Evolutionary conservation across 495 filamentous ascomycete species (phyloP), one percentile per base, ranked within the genome.

Genomic region (Cercophora samala): DNA sequence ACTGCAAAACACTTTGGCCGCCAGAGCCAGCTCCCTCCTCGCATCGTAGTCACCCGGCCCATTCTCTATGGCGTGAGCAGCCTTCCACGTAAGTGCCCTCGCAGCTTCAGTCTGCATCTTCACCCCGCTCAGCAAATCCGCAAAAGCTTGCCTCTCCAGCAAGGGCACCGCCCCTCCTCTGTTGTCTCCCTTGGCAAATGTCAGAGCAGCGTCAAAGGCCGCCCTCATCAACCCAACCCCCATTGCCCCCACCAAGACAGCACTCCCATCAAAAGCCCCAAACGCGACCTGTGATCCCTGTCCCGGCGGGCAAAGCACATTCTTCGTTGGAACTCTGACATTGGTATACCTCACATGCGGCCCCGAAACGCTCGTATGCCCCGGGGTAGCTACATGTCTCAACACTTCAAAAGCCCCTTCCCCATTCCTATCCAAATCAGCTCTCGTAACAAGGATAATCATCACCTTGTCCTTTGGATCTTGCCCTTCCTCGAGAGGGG

Each of bases 71-170:
- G 70, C 76, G 63, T 80, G 65, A 0, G 77, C 72, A 1, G 83
- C 83, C 70, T 85, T 87, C 83, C 83, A 86, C 0, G 79, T 83
- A 64, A 87, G 56, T 6, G 76, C 70, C 58, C 84, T 74, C n/a
- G 78, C 76, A 0, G 85, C 80, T 64, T 87, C 85, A 4, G 78
- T 76, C 68, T 78, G 75, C 75, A 85, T 85, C 75, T 86, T 87
- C 64, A 85, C 76, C 19, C 79, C 77, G 23, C 80, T 82, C 58
- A 87, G 64, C 58, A 84, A 65, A 69, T 86, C 84, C 17, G 83
- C 79, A 18, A 85, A 78, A 18, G 78, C 77, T 70, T 86, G 84
- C 9, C 81, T 73, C 60, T 79, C 72, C 19, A 86, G 66, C 37
- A 86, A 64, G n/a, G 76, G 74, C 32, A 76, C 70, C 3, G 71